phyloP scores from a whole-genome alignment of 106 monocot genomes.

The Agapanthus africanus region DNA sequence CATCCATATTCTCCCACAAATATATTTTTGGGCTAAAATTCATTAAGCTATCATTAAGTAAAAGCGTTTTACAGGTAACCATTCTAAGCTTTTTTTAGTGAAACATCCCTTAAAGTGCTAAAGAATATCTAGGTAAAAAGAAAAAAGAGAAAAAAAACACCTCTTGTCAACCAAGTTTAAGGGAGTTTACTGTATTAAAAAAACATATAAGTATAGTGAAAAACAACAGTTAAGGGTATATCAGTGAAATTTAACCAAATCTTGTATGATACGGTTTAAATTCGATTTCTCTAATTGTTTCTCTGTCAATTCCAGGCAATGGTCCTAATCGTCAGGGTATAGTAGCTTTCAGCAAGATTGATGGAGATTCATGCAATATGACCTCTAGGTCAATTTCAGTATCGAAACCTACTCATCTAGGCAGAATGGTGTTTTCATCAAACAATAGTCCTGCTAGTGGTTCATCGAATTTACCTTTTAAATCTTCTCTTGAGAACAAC shows the following conservation, averaged over 20 bases:
- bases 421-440: not conserved
- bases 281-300: conserved; percentile 3
- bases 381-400: conserved; percentile 6
- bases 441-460: not conserved
- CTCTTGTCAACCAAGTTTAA: no score
- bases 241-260: no score
- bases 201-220: no score
- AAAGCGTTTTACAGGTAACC: no score
- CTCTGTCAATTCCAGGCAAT: not conserved
- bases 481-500: not conserved
- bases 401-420: not conserved
- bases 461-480: not conserved
- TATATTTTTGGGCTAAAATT: not conserved
- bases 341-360: conserved; percentile 3
- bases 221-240: no score
- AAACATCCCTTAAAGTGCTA: no score
- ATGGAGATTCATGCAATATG: conserved; percentile 3
- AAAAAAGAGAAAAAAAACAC: no score
- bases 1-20: not conserved
- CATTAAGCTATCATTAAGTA: no score
- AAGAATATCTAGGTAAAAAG: no score
- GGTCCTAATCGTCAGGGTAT: not conserved
- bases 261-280: no score
- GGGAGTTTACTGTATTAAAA: no score
- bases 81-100: no score